Base-by-base conservation (phyloP, 2,329 filamentous ascomycete genomes). In the Exophiala sideris region DNA sequence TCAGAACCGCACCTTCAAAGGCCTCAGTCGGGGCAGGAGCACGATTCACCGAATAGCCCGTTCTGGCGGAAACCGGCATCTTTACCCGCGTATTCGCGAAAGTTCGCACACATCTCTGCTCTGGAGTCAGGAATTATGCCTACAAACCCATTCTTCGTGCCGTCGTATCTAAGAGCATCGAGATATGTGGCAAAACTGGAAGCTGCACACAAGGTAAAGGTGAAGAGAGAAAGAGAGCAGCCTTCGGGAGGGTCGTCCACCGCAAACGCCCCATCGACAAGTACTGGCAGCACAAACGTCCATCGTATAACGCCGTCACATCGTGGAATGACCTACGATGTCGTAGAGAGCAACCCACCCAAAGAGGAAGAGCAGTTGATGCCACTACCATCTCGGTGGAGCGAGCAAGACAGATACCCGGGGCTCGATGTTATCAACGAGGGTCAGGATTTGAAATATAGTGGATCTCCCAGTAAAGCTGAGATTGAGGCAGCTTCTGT, bases 361-460 rank as follows among this genome's bases (percentile, higher is more conserved):
- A 66, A 73, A 34, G 82, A 86, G 35, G 82, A 87, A 33, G 83
- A 87, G 45, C 74, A 78, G 1, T 68, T 89, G 39, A 77, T 82
- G 52, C 86, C 87, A 7, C 77, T 97, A 60, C 94, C 94, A 14
- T 85, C 86, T 3, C 82, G 80, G 65, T 97, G 91, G 91, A 95
- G 85, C 63, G 86, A 85, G 45, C 77, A 81, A 32, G 91, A 96
- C 69, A 91, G 89, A 70, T 84, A 83, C 62, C 70, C 72, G 29
- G 83, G 83, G 2, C 74, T 97, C 42, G 91, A 96, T 62, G 75
- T 97, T 10, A 75, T 86, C 32, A 78, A 79, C 3, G 85, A 90
- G 62, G 90, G 89, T 1, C 76, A 85, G 48, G 87, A 92, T 65
- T 84, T 95, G 52, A 77, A 79, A 56, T 85, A 83, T 65, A 73